Evolutionary conservation across 2,329 filamentous ascomycete genomes (phyloP).

Genomic region (Talaromyces sp.): DNA sequence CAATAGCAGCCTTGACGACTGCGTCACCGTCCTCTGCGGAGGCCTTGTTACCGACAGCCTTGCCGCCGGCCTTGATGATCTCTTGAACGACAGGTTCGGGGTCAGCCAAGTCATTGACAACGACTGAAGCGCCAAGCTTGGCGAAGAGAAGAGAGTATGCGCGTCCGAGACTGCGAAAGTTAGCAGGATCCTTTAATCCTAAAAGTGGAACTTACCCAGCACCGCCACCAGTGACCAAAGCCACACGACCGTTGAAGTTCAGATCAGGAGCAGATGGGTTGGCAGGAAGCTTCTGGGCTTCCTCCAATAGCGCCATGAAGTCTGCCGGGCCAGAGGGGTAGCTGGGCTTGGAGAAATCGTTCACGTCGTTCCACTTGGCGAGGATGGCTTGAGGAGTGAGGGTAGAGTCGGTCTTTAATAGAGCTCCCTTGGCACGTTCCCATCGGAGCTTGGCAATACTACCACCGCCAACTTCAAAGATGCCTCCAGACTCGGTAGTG

Average conservation of each 20-base stretch:
- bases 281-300: conserved; percentile 72
- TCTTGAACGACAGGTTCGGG: conserved; percentile 87
- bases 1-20: conserved; percentile 89
- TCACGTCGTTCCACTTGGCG: conserved; percentile 83
- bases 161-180: conserved; percentile 70
- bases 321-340: conserved; percentile 83
- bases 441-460: conserved; percentile 91
- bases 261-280: conserved; percentile 70
- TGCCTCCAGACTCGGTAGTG: conserved; percentile 75
- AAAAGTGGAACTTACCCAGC: conserved; percentile 54
- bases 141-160: conserved; percentile 85
- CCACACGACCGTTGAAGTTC: conserved; percentile 80
- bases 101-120: conserved; percentile 94
- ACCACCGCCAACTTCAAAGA: conserved; percentile 91
- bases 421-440: conserved; percentile 85
- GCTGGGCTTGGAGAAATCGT: conserved; percentile 78
- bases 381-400: conserved; percentile 86
- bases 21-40: conserved; percentile 88
- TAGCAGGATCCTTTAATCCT: not conserved
- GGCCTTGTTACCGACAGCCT: conserved; percentile 89
- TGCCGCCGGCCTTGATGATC: conserved; percentile 83
- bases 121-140: conserved; percentile 76
- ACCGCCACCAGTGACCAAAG: conserved; percentile 81
- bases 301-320: conserved; percentile 80
- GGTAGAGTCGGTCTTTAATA: conserved; percentile 82